Conservation (phyloP, 345 rosid genomes). For the Kernera saxatilis region DNA sequence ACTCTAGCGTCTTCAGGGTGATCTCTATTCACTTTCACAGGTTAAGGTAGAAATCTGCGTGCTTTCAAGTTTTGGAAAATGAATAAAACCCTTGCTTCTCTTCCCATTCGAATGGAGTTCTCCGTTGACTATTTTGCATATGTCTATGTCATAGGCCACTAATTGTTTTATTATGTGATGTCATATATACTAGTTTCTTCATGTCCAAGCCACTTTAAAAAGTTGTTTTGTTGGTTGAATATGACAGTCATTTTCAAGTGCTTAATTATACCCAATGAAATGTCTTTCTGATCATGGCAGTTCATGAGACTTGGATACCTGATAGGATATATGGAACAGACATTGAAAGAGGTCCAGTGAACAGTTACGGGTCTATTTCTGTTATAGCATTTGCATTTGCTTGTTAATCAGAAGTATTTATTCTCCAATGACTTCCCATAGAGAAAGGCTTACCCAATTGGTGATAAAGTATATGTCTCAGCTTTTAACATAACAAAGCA, state of each 20-base stretch:
- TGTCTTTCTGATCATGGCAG: conserved; percentile 46
- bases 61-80: background rate
- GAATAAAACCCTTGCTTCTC: conserved; percentile 8
- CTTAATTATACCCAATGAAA: conserved; percentile 16
- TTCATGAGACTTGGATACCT: conserved; percentile 94
- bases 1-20: conserved; percentile 88
- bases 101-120: background rate
- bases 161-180: background rate
- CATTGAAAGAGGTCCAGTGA: conserved; percentile 90
- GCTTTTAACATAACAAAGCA: conserved; percentile 2
- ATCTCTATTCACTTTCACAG: conserved; percentile 90
- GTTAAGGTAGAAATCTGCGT: conserved; percentile 53
- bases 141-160: background rate
- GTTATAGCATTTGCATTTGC: background rate
- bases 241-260: background rate
- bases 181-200: conserved; percentile 1
- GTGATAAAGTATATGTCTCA: background rate
- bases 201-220: background rate
- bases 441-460: background rate
- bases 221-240: conserved; percentile 4
- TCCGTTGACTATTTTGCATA: background rate
- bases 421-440: background rate
- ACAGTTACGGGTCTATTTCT: conserved; percentile 51
- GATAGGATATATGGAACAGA: conserved; percentile 79
- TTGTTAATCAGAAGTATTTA: background rate